Base-by-base conservation (phyloP, 331 rosid species). In the Ulmus americana region DNA sequence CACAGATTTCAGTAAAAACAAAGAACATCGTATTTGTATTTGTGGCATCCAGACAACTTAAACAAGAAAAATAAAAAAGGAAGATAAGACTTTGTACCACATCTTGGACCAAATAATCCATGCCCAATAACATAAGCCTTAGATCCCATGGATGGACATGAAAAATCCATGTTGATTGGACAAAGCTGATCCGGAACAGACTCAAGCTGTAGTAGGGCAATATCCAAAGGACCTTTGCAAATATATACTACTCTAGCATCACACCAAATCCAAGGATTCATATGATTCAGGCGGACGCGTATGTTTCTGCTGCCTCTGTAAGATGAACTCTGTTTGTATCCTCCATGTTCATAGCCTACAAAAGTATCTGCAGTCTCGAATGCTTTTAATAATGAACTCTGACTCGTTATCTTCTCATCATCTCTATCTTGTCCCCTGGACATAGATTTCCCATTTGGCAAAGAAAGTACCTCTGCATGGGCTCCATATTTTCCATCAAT, bases 141-240 rank as follows among this genome's bases (percentile, higher is more conserved):
- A 68, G 95, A 92, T 79, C 98, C 98, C 22, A 77, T 51, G 46
- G 83, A 74, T 5, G 97, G 98, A 45, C 82, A 68, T 2, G 79
- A 61, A 75, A 84, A 85, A 69, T 82, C 79, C 82, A 80, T 74
- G 47, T 48, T 62, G 66, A 92, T 70, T 61, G 97, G 95, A 0
- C 72, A 82, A 78, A 89, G 84, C 65, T 76, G 78, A 81, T 85
- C 84, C 10, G 82, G 89, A 69, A 86, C 61, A 64, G 75, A 61
- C 75, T 86, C 79, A 67, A 86, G 94, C 89, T 87, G 90, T 70
- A 92, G 77, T 61, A 92, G 71, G 64, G 98, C 95, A 75, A 89
- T 88, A 72, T 92, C 97, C 87, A 89, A 80, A 56, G 97, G 89
- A 70, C 98, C 98, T 81, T 83, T 85, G 69, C 95, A 88, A 60